phyloP scores from a whole-genome alignment of 208 protist species.

The Trypanosoma lewisi region DNA sequence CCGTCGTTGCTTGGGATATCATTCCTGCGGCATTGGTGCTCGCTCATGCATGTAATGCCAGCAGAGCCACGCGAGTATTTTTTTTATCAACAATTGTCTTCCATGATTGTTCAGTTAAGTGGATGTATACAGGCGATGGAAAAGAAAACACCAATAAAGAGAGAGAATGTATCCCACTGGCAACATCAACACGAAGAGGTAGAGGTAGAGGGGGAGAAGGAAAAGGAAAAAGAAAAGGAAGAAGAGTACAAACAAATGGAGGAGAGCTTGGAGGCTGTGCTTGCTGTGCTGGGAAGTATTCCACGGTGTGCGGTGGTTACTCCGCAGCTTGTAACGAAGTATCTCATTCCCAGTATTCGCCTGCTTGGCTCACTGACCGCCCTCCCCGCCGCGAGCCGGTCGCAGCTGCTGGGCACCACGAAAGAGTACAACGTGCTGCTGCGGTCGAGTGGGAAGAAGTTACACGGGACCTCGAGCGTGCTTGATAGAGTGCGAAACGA shows the following conservation, averaged over 20 bases:
- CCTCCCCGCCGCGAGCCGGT: conserved; percentile 27
- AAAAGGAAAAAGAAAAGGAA: conserved; percentile 22
- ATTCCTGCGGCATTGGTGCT: conserved; percentile 48
- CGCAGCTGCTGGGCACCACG: conserved; percentile 40
- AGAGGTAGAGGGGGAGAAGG: too few species aligned
- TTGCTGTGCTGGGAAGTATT: conserved; percentile 40
- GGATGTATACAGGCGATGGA: conserved; percentile 10
- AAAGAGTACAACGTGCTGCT: conserved; percentile 48
- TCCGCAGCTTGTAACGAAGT: conserved; percentile 46
- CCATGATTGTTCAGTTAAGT: conserved; percentile 48
- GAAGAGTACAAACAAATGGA: conserved; percentile 30
- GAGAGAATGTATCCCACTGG: neutral
- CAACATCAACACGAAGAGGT: neutral
- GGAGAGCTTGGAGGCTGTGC: conserved; percentile 40
- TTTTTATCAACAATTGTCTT: conserved; percentile 58
- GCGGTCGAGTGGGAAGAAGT: conserved; percentile 36
- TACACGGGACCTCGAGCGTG: conserved; percentile 24
- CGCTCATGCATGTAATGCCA: conserved; percentile 50
- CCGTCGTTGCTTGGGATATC: conserved; percentile 43
- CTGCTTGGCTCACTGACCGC: conserved; percentile 26
- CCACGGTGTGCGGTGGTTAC: conserved; percentile 66
- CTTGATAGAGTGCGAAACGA: conserved; percentile 60
- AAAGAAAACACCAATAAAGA: too few species aligned
- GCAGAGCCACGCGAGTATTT: conserved; percentile 62
- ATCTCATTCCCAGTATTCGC: conserved; percentile 51